Evolutionary conservation across 306 rosid species (phyloP), one percentile per base, ranked within the genome.

Genomic region (Astragalus membranaceus): DNA sequence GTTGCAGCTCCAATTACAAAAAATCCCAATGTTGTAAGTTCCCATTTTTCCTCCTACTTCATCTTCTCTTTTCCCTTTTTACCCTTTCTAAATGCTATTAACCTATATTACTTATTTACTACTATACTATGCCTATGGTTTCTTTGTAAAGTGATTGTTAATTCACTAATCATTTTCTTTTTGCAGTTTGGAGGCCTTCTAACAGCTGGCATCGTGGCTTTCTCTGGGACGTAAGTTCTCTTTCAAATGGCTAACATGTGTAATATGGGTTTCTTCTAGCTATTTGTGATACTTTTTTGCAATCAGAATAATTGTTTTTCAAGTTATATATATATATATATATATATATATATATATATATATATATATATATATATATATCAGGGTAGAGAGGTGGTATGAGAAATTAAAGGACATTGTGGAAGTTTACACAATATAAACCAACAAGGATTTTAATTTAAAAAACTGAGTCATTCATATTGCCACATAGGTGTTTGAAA

Each of bases 151-250:
- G 44, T 63, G 37, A 36, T 64, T 68, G 37, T 29, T 64, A 39
- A 41, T 46, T 20, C 6, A 37, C 32, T 47, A 16, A 30, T 30
- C 9, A 10, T 11, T 69, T 13, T 69, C 39, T 47, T 64, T 70
- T 50, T 72, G 74, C 88, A 94, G 99, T 94, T 88, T 79, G 99
- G 99, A 77, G 89, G 95, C 61, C 92, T 94, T 73, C 77, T 94
- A 72, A 86, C 96, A 7, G 33, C 97, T 65, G 99, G 97, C 14
- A 84, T 91, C 73, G 41, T 94, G 16, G 91, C 91, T 49, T 94
- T 94, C 85, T 91, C 99, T 8, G 97, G 99, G 65, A 78, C 97
- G 96, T 91, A 87, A 85, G 99, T 75, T 69, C 35, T 54, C 37
- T 12, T 57, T 3, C 8, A 10, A 49, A 10, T 30, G 46, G 9